These are phyloP conservation scores for Hymenoscyphus fructigenus DNA, from an alignment of 2,329 filamentous ascomycete species.

Conservation along the genomic window DNA sequence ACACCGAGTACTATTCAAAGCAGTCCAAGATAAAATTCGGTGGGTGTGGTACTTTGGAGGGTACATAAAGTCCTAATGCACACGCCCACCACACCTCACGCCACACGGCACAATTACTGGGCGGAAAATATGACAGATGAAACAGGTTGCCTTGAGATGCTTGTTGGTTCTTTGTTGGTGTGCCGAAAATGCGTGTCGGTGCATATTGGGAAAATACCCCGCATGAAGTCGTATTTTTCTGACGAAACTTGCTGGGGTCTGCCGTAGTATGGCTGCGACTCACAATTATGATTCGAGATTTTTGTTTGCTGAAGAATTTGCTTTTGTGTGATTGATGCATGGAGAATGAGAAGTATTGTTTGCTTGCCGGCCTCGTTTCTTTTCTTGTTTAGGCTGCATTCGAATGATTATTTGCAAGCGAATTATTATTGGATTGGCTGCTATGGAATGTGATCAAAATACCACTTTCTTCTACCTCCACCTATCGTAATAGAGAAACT, in stretches of 20 bases:
- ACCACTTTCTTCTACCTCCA: not conserved
- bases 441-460: not conserved
- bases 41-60: too few relatives aligned
- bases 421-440: not conserved
- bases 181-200: not conserved
- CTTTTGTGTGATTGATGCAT: not conserved
- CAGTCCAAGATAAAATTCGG: too few relatives aligned
- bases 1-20: too few relatives aligned
- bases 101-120: too few relatives aligned
- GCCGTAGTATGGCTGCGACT: not conserved
- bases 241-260: not conserved
- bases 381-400: not conserved
- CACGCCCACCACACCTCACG: too few relatives aligned
- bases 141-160: too few relatives aligned
- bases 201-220: not conserved
- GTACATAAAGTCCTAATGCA: too few relatives aligned
- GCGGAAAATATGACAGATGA: too few relatives aligned
- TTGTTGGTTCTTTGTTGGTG: not conserved
- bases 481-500: not conserved
- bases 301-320: not conserved
- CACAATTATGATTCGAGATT: too few relatives aligned
- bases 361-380: not conserved
- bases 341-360: not conserved
- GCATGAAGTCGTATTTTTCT: not conserved
- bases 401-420: too few relatives aligned